phyloP scores from a whole-genome alignment of 2,329 filamentous ascomycete species.

The Aspergillus sp. region DNA sequence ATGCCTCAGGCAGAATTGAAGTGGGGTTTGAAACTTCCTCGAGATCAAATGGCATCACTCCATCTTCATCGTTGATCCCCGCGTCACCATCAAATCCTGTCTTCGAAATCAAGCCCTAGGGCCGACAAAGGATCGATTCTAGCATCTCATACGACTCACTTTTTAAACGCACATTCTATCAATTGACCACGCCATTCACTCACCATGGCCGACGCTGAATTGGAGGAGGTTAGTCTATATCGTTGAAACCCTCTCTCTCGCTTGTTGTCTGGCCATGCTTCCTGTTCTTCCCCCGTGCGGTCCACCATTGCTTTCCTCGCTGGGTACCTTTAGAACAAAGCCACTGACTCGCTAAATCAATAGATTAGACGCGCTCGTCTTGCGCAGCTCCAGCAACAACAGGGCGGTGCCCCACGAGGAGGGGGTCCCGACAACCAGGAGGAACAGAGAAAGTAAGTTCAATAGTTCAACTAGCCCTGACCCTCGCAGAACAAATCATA shows the following conservation, averaged over 20 bases:
- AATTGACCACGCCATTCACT: background rate
- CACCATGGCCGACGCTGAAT: slow-evolving; percentile 63
- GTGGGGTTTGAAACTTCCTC: slow-evolving; percentile 20
- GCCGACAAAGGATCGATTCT: background rate
- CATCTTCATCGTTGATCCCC: background rate
- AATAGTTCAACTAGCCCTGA: background rate
- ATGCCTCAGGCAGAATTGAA: slow-evolving; percentile 16
- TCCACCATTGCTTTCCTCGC: background rate
- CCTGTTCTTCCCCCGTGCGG: background rate
- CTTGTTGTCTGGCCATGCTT: background rate
- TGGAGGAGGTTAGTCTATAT: slow-evolving; percentile 55
- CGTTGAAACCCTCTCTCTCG: background rate
- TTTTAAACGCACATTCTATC: background rate
- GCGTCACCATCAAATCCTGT: background rate
- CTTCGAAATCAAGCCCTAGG: background rate
- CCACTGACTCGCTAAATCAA: slow-evolving; percentile 7
- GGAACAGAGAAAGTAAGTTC: slow-evolving; percentile 63
- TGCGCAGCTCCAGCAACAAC: slow-evolving; percentile 87
- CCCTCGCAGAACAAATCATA: background rate
- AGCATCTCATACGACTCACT: background rate
- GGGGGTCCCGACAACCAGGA: slow-evolving; percentile 56
- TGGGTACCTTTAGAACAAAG: background rate
- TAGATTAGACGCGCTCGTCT: slow-evolving; percentile 90
- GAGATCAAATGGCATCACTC: slow-evolving; percentile 2
- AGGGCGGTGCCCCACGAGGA: slow-evolving; percentile 49